A percentile compares a stretch with the other conserved stretches of the same genome.
phyloP scores from a whole-genome alignment of 169 alveolate genomes.

The Cryptosporidium felis region DNA sequence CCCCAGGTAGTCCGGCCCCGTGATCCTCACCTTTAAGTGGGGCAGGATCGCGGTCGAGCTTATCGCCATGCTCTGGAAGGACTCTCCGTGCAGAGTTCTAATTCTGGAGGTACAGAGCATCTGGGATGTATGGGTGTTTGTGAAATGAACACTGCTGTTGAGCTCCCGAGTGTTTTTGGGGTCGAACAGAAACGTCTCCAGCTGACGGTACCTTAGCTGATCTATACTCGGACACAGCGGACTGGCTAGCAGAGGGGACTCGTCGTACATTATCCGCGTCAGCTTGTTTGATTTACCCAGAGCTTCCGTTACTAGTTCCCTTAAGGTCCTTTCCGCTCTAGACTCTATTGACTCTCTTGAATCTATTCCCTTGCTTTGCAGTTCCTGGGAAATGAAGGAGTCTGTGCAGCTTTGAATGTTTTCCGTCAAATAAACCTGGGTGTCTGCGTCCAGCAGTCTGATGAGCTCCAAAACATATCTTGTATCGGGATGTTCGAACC shows the following conservation, averaged over 20 bases:
- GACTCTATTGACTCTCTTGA: conserved; percentile 4
- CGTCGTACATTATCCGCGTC: conserved; percentile 54
- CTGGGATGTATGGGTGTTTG: conserved; percentile 3
- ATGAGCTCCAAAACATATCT: conserved; percentile 41
- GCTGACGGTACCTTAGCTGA: conserved; percentile 47
- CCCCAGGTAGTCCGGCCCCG: conserved; percentile 60
- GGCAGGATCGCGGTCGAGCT: conserved; percentile 63
- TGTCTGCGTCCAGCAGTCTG: conserved; percentile 58
- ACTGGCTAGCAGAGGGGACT: conserved; percentile 58
- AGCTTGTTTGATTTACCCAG: conserved; percentile 11
- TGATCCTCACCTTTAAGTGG: conserved; percentile 33
- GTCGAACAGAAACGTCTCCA: conserved; percentile 34
- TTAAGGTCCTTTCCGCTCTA: conserved; percentile 26
- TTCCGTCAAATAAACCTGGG: conserved; percentile 58
- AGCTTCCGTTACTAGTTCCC: conserved; percentile 3
- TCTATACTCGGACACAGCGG: conserved; percentile 64
- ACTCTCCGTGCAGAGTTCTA: conserved; percentile 50
- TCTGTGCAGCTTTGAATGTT: conserved; percentile 40
- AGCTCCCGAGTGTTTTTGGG: conserved; percentile 25
- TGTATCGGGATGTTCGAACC: conserved; percentile 81
- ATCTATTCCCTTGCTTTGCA: conserved; percentile 18
- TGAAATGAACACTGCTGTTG: not conserved
- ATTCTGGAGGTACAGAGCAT: conserved; percentile 45
- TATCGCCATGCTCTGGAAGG: conserved; percentile 42
- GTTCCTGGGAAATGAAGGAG: conserved; percentile 5